Base-by-base conservation (phyloP, 176 grass and related monocot species). In the Oryza nivara region DNA sequence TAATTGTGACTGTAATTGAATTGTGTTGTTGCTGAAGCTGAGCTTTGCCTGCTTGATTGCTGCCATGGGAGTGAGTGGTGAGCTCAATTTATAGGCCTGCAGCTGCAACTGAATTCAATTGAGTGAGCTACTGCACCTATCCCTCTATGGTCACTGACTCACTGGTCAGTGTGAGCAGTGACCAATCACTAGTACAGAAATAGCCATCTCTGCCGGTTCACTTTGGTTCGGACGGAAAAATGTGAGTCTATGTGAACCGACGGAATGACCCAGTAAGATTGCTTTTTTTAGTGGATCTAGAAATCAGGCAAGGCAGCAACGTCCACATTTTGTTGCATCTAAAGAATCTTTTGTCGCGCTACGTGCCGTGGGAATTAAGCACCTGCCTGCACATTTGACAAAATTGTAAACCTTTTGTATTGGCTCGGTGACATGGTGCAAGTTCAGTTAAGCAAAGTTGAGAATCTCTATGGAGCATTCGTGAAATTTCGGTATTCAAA, bases 31-130 rank as follows among this genome's bases (percentile, higher is more conserved):
- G 54, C 1, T 58, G 54, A 6, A 16, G 0, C 16, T 44, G 70
- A 36, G 48, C 28, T 80, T 48, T 36, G 30, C 19, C 32, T 46
- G 69, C 34, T 73, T 36, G 4, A 36, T 73, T 56, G 5, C 56
- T 85, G 66, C 83, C 56, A 56, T 28, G 25, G 30, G 54, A 4
- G 44, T 68, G 60, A 52, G 32, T 66, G 78, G 15, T 8, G 67
- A 73, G 13, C 56, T 82, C 73, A 22, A 72, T 89, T 89, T 89
- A 89, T 82, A 89, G 83, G 67, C 73, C 56, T 61, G 52, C 4
- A 56, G 5, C 17, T 58, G 52, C 52, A 44, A 49, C 15, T 14
- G 47, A 49, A 15, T 49, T 0, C 12, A 5, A 15, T 15, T 54
- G 41, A 54, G 15, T 54, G 43, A 54, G 16, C 51, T 17, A 54